Evolutionary conservation across 306 rosid genomes (phyloP).

Genomic region (Mimosa bimucronata): DNA sequence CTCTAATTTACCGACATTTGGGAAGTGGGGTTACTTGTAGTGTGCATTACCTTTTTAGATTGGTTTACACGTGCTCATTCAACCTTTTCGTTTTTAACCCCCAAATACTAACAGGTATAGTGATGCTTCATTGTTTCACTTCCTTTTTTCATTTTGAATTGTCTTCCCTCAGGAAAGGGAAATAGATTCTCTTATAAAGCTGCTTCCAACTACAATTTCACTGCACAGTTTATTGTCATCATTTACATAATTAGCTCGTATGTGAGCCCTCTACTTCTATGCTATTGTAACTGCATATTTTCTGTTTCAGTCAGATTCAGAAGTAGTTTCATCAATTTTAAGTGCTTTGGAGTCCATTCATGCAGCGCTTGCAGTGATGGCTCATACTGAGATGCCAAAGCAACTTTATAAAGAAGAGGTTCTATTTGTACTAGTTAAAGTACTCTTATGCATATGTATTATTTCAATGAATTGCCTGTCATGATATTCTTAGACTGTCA

Average conservation of each 20-base stretch:
- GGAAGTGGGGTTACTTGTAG: too few relatives aligned
- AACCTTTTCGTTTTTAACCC: too few relatives aligned
- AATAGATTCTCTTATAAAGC: neutral
- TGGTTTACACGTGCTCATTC: neutral
- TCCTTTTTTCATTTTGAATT: slow-evolving; percentile 1
- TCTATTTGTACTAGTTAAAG: slow-evolving; percentile 21
- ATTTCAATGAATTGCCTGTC: slow-evolving; percentile 25
- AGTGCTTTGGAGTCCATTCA: slow-evolving; percentile 95
- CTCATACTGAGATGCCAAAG: slow-evolving; percentile 87
- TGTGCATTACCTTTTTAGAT: slow-evolving; percentile 10
- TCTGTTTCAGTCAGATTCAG: slow-evolving; percentile 81
- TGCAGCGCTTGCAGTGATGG: slow-evolving; percentile 90
- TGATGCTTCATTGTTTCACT: neutral
- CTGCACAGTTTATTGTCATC: slow-evolving; percentile 1
- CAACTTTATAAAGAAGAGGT: slow-evolving; percentile 98
- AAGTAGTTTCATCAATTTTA: slow-evolving; percentile 67
- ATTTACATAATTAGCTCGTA: neutral
- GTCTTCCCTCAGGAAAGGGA: neutral
- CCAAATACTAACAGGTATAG: too few relatives aligned
- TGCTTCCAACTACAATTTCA: neutral
- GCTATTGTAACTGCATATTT: slow-evolving; percentile 34
- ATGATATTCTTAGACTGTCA: slow-evolving; percentile 21
- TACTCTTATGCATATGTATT: slow-evolving; percentile 22
- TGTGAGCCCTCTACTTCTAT: neutral
- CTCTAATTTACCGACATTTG: neutral